Base-by-base conservation (phyloP, 225 moss, liverwort and hornwort genomes). In the Marchantia paleacea region DNA sequence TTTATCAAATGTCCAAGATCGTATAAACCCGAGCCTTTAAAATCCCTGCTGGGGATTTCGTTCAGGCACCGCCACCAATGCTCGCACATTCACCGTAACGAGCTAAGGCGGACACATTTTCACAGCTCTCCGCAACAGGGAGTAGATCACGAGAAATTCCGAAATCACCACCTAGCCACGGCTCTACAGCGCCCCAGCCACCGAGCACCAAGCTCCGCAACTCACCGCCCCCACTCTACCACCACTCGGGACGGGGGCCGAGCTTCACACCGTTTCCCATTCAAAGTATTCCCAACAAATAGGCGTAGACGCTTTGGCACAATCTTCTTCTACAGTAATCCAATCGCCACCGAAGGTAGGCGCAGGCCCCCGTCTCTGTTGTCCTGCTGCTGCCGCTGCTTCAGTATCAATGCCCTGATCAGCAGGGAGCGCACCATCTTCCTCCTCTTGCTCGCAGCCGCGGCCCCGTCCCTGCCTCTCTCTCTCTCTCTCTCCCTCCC, bases 311-410 rank as follows among this genome's bases (percentile, higher is more conserved):
- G 16, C 74, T 53, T 15, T 13, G 3, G 25, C 55, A 28, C 54
- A 74, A 55, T 55, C 54, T 55, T 30, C 54, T 74, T 29, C 74
- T 28, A 74, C 54, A 55, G 74, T 74, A 55, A 26, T 25, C 54
- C 13, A 55, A 54, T 9, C 47, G 69, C 14, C 60, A 26, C 18
- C n/a, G 22, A 39, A 39, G 39, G 39, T 5, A 39, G 39, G 39
- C 39, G 29, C 30, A 19, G 50, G 30, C 69, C 0, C 12, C 7
- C 7, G 51, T 9, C 76, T 79, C 16, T 12, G 69, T 20, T 30
- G 12, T 73, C 77, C 71, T 71, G 80, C 84, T 72, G 80, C 77
- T 76, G 39, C 71, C 60, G 80, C 84, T 72, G 80, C 77, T 76
- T 80, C 80, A 70, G 53, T 54, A 54, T 73, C 53, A 73, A n/a